These are phyloP conservation scores for Aquanectria penicillioides DNA, from an alignment of 2,329 filamentous ascomycete species.

Conservation along the genomic window DNA sequence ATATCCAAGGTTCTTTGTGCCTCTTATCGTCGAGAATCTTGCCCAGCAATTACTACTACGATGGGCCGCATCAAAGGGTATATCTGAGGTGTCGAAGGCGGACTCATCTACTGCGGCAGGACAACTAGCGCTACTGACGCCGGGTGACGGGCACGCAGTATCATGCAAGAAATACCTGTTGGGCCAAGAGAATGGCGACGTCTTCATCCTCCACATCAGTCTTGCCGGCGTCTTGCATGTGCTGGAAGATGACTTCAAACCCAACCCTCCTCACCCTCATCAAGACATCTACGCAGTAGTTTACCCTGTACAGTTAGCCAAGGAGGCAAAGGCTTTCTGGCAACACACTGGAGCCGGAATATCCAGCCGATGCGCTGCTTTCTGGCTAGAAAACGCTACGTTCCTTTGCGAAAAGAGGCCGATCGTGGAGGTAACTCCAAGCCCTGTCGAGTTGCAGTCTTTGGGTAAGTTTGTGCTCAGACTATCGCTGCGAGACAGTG, in stretches of 20 bases:
- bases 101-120: not conserved
- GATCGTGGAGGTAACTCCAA: not conserved
- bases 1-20: slow-evolving; percentile 43
- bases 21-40: slow-evolving; percentile 35
- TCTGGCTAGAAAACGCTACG: slow-evolving; percentile 37
- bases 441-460: slow-evolving; percentile 36
- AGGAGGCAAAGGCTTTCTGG: slow-evolving; percentile 43
- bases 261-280: not conserved
- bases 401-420: slow-evolving; percentile 21
- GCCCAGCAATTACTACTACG: slow-evolving; percentile 29
- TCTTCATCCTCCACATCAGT: slow-evolving; percentile 11
- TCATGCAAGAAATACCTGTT: slow-evolving; percentile 33
- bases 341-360: slow-evolving; percentile 43
- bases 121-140: not conserved
- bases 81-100: not conserved
- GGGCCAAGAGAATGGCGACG: not conserved
- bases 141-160: slow-evolving; percentile 19
- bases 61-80: slow-evolving; percentile 14
- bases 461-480: slow-evolving; percentile 38
- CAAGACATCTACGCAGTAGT: slow-evolving; percentile 29
- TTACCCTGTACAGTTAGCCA: slow-evolving; percentile 24
- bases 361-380: slow-evolving; percentile 40
- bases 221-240: slow-evolving; percentile 23
- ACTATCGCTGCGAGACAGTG: too few species aligned
- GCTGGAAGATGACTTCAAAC: not conserved